Conservation (phyloP, 2,329 filamentous ascomycete species). For the Cadophora sp. region DNA sequence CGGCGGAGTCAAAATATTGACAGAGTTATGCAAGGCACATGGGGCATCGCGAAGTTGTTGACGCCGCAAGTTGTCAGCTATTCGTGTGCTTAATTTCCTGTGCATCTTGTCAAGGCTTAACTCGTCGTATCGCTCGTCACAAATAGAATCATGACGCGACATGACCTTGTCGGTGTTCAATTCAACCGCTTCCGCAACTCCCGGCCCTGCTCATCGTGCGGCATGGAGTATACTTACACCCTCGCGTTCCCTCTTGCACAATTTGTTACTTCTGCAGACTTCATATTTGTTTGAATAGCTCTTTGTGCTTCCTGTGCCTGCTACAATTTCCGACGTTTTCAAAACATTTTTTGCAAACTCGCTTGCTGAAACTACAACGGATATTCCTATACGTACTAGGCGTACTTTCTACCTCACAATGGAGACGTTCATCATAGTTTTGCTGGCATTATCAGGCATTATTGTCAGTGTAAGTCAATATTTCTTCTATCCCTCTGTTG, state of each 20-base stretch:
- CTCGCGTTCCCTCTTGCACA: not conserved
- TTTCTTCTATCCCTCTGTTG: too few species aligned
- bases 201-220: not conserved
- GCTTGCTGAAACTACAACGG: not conserved
- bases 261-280: not conserved
- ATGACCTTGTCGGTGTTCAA: not conserved
- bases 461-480: conserved; percentile 19
- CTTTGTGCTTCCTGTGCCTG: not conserved
- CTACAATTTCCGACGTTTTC: not conserved
- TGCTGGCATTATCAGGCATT: not conserved
- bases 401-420: not conserved
- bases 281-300: not conserved
- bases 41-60: not conserved
- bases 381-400: not conserved
- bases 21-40: not conserved
- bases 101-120: not conserved
- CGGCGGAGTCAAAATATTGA: conserved; percentile 9
- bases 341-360: not conserved
- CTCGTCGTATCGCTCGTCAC: not conserved
- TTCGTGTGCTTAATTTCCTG: conserved; percentile 10
- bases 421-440: conserved; percentile 18
- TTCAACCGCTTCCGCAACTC: not conserved
- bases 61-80: not conserved
- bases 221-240: not conserved
- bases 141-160: conserved; percentile 6